Conservation (phyloP, 495 filamentous ascomycete species). For the Aeminium ludgeri region DNA sequence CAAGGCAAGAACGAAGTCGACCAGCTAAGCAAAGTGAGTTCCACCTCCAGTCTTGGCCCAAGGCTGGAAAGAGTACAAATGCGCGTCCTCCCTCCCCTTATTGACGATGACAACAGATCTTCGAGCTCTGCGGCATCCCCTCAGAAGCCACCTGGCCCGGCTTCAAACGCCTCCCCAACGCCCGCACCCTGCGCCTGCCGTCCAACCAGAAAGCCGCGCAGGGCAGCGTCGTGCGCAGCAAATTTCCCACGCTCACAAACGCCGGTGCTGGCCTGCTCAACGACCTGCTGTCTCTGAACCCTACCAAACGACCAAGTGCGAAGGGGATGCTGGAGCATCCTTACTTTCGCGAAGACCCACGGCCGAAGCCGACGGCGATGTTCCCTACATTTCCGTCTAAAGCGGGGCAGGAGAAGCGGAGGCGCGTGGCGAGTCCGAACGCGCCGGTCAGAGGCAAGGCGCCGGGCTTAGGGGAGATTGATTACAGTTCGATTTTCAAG, state of each 20-base stretch:
- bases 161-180: constrained; percentile 80
- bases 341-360: constrained; percentile 82
- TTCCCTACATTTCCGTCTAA: constrained; percentile 65
- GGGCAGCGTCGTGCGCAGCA: constrained; percentile 37
- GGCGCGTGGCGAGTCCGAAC: constrained; percentile 57
- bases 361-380: constrained; percentile 62
- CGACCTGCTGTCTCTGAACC: constrained; percentile 58
- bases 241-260: constrained; percentile 66
- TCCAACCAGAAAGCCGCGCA: constrained; percentile 13
- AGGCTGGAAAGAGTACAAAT: constrained; percentile 15
- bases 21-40: constrained; percentile 43
- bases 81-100: background rate
- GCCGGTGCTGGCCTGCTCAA: constrained; percentile 55
- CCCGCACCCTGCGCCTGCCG: constrained; percentile 67
- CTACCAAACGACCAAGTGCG: constrained; percentile 50
- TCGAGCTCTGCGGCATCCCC: constrained; percentile 79
- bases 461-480: constrained; percentile 47
- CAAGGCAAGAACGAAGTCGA: constrained; percentile 94
- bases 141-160: constrained; percentile 72
- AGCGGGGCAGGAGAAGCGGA: constrained; percentile 75
- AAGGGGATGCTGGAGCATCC: constrained; percentile 54
- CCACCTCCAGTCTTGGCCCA: constrained; percentile 1
- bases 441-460: constrained; percentile 72
- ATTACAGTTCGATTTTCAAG: constrained; percentile 65
- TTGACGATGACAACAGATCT: constrained; percentile 38